phyloP scores from a whole-genome alignment of 2,329 filamentous ascomycete genomes.

The Decorospora gaudefroyi region DNA sequence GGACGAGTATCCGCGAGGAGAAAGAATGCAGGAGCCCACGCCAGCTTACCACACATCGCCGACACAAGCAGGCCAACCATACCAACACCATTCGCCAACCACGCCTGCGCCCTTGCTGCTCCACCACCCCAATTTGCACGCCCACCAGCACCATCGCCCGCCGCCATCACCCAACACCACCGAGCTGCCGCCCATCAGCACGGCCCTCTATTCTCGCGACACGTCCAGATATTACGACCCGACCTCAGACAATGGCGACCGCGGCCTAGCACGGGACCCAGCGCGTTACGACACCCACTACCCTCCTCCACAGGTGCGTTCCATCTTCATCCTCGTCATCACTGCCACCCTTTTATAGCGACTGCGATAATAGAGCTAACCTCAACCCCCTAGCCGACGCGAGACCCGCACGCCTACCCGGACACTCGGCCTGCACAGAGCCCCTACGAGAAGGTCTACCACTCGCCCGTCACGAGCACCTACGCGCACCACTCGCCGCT shows the following conservation, averaged over 20 bases:
- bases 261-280: conserved; percentile 35
- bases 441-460: conserved; percentile 48
- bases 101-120: conserved; percentile 41
- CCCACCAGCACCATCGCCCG: conserved; percentile 26
- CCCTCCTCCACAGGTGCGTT: conserved; percentile 39
- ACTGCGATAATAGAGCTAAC: conserved; percentile 29
- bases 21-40: conserved; percentile 40
- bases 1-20: conserved; percentile 33
- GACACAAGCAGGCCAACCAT: conserved; percentile 45
- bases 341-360: not conserved
- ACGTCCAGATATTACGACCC: conserved; percentile 57
- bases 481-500: conserved; percentile 46
- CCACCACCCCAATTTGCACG: conserved; percentile 37
- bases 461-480: conserved; percentile 41
- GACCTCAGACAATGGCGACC: conserved; percentile 52
- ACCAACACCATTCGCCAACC: conserved; percentile 43
- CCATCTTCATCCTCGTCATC: conserved; percentile 5
- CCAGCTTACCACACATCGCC: conserved; percentile 46
- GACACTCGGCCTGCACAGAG: conserved; percentile 41
- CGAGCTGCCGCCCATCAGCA: conserved; percentile 49
- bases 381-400: conserved; percentile 28
- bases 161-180: conserved; percentile 42
- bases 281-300: conserved; percentile 44
- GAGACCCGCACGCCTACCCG: conserved; percentile 43
- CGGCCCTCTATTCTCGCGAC: conserved; percentile 49